Conservation (phyloP, 345 rosid species). For the Eucalyptus guilfoylei region DNA sequence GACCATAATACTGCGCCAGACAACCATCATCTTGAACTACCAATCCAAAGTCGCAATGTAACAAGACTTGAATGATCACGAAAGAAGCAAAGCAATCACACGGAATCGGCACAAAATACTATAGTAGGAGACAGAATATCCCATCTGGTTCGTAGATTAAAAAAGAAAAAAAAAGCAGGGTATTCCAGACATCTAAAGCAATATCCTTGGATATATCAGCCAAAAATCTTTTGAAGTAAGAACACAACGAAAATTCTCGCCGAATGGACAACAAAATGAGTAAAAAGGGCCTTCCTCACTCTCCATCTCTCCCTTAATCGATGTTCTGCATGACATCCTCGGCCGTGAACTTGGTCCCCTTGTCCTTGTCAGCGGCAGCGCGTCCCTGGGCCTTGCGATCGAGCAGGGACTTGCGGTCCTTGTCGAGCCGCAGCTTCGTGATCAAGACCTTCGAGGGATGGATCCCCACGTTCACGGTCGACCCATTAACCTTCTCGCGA, state of each 20-base stretch:
- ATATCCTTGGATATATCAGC: background rate
- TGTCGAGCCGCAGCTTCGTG: slow-evolving; percentile 4
- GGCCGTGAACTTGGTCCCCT: slow-evolving; percentile 8
- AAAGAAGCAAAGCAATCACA: background rate
- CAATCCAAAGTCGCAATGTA: background rate
- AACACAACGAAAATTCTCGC: background rate
- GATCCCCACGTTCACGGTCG: slow-evolving; percentile 7
- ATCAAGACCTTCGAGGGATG: slow-evolving; percentile 6
- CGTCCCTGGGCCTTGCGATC: slow-evolving; percentile 7
- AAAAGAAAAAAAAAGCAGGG: background rate
- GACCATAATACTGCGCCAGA: background rate
- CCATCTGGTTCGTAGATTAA: background rate
- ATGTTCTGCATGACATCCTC: slow-evolving; percentile 6
- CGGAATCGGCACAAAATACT: background rate
- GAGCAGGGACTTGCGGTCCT: slow-evolving; percentile 5
- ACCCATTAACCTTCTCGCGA: slow-evolving; percentile 10
- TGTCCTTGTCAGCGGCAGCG: slow-evolving; percentile 8
- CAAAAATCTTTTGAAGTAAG: background rate
- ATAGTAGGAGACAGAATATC: background rate
- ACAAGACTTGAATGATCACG: background rate
- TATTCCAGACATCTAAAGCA: background rate
- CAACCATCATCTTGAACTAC: background rate
- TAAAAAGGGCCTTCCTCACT: background rate
- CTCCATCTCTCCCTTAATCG: background rate
- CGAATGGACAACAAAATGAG: background rate